Evolutionary conservation across 2,329 filamentous ascomycete genomes (phyloP), one percentile per base, ranked within the genome.

Genomic region (Cryphonectria nitschkei): DNA sequence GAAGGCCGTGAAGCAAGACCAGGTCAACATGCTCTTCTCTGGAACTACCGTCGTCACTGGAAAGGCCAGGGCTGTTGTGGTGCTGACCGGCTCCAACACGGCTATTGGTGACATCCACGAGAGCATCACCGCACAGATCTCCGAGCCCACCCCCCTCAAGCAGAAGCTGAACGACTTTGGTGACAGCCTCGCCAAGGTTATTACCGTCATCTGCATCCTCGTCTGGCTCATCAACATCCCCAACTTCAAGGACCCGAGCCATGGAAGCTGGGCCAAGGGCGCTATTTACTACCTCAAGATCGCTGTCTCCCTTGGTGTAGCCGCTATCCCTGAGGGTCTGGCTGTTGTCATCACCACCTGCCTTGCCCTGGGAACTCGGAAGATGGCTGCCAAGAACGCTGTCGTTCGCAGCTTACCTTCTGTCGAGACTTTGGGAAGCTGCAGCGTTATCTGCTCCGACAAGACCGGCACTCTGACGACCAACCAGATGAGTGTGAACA

Each of bases 221-320:
- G 96, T 99, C 76, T 99, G 96, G 96, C 86, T 98, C 72, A 99
- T 99, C 87, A 99, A 99, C 84, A 93, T 98, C 76, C 92, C 93
- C 78, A 94, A 99, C 84, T 99, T 99, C 86, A 96, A 90, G 78
- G 96, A 99, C 78, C 94, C 95, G 39, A 92, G 93, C 75, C 95
- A 98, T 77, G 96, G 96, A 77, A 92, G 90, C 81, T 98, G 94
- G 91, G 89, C 93, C 74, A 99, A 98, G 85, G 96, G 96, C 72
- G 96, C 96, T 72, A 98, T 99, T 78, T 99, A 99, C 87, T 99
- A 99, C 82, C 89, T 99, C 77, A 99, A 99, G 87, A 99, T 99
- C 79, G 96, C 96, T 58, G 97, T 99, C 58, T 99, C 96, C 65
- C 92, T 99, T 52, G 97, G 96, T 82, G 96, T 99, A 58, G 96